phyloP scores from a whole-genome alignment of 306 rosid species.

The Acacia melanoxylon region DNA sequence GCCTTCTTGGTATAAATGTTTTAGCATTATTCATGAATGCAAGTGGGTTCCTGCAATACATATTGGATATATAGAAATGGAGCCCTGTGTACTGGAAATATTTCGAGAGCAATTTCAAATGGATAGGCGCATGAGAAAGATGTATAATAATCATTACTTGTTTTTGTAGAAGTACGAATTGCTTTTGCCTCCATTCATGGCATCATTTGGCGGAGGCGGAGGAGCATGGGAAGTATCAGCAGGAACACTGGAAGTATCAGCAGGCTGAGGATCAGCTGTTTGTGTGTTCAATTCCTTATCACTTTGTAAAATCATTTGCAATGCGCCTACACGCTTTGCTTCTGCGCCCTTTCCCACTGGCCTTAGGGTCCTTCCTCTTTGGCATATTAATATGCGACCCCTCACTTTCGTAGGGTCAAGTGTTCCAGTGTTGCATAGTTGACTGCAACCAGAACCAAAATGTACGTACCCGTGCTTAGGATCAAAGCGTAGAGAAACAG shows the following conservation, averaged over 20 bases:
- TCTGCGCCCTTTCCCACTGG: too few relatives aligned
- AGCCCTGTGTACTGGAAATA: not conserved
- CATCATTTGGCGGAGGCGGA: too few relatives aligned
- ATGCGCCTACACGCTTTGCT: too few relatives aligned
- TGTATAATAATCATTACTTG: not conserved
- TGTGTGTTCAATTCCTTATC: too few relatives aligned
- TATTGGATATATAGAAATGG: too few relatives aligned
- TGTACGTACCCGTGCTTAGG: not conserved
- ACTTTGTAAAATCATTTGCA: too few relatives aligned
- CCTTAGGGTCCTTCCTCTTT: too few relatives aligned
- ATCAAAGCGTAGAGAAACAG: too few relatives aligned
- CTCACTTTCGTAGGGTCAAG: not conserved
- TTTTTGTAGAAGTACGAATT: not conserved
- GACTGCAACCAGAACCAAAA: not conserved
- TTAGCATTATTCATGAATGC: not conserved
- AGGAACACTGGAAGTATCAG: not conserved
- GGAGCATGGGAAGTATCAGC: too few relatives aligned
- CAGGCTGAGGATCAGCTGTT: too few relatives aligned
- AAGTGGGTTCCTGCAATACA: not conserved
- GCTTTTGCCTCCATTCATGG: too few relatives aligned
- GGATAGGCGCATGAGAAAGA: not conserved
- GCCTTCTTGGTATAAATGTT: not conserved
- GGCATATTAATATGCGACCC: not conserved
- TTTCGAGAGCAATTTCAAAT: not conserved
- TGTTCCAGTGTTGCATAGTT: not conserved